Percentiles rank a stretch among this genome's conserved stretches.
Evolutionary conservation across 2,329 filamentous ascomycete species (phyloP).

Genomic region (Drechmeria coniospora): DNA sequence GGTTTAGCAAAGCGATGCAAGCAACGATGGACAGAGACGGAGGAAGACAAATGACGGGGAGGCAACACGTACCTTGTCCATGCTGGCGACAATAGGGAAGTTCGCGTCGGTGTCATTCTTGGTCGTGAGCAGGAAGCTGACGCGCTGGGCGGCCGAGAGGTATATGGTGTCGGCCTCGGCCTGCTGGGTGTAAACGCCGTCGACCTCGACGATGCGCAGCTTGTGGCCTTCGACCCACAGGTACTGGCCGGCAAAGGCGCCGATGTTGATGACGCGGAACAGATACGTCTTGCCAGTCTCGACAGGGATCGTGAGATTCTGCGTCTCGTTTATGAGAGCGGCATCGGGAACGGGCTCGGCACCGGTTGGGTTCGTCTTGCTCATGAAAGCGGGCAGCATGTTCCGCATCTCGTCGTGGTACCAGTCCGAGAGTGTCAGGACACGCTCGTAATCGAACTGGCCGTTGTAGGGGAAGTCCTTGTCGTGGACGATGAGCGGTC

Average conservation of each 20-base stretch:
- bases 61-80: conserved; percentile 49
- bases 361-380: conserved; percentile 38
- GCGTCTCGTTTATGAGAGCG: conserved; percentile 56
- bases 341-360: conserved; percentile 53
- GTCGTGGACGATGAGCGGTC: conserved; percentile 49
- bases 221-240: conserved; percentile 53
- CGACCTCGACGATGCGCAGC: conserved; percentile 56
- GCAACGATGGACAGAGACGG: neutral
- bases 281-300: conserved; percentile 56
- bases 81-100: conserved; percentile 52
- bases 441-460: conserved; percentile 45
- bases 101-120: conserved; percentile 46
- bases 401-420: conserved; percentile 44
- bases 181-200: conserved; percentile 52
- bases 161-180: conserved; percentile 48
- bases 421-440: conserved; percentile 54
- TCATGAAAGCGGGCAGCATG: conserved; percentile 33
- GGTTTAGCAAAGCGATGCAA: neutral
- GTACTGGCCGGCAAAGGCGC: conserved; percentile 53
- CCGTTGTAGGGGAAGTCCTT: conserved; percentile 39
- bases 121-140: conserved; percentile 46
- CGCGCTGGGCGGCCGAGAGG: conserved; percentile 51
- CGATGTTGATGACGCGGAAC: conserved; percentile 57
- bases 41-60: neutral
- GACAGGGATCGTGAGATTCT: conserved; percentile 42